A percentile compares a stretch with the other conserved stretches of the same genome.
Evolutionary conservation across 495 filamentous ascomycete species (phyloP).

Genomic region (Aspergillus taichungensis): DNA sequence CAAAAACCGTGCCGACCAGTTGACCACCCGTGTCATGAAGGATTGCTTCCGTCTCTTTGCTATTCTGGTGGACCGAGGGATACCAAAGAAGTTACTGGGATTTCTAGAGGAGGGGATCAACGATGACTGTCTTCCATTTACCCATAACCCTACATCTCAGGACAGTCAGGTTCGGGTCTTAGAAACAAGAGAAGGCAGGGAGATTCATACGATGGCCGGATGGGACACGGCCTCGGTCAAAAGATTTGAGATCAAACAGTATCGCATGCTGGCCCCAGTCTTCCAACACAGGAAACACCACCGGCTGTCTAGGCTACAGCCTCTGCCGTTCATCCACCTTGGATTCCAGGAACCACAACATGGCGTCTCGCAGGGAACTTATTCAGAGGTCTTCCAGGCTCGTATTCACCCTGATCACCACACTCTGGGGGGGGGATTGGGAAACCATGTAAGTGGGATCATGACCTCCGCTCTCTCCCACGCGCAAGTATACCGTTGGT

Average conservation of each 20-base stretch:
- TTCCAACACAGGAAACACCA: background rate
- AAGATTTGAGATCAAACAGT: slow-evolving; percentile 1
- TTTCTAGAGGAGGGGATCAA: background rate
- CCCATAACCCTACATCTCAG: no score
- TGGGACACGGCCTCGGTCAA: background rate
- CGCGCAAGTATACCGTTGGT: no score
- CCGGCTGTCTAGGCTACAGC: background rate
- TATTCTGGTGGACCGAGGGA: background rate
- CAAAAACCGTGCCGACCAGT: background rate
- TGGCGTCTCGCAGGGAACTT: background rate
- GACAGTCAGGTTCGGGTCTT: background rate
- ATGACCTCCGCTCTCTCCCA: no score
- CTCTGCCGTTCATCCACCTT: background rate
- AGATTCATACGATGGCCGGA: background rate
- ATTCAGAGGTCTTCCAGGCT: background rate
- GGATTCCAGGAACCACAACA: background rate
- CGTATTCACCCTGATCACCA: slow-evolving; percentile 6
- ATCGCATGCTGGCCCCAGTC: slow-evolving; percentile 1
- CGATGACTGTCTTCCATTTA: background rate
- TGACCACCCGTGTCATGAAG: background rate
- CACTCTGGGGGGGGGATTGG: background rate
- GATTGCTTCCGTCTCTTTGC: background rate
- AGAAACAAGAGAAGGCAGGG: background rate
- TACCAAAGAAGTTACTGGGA: background rate
- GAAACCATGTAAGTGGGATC: background rate